A percentile compares a stretch with the other conserved stretches of the same genome.
Evolutionary conservation across 208 protist genomes (phyloP).

Genomic region (Porcisia hertigi): DNA sequence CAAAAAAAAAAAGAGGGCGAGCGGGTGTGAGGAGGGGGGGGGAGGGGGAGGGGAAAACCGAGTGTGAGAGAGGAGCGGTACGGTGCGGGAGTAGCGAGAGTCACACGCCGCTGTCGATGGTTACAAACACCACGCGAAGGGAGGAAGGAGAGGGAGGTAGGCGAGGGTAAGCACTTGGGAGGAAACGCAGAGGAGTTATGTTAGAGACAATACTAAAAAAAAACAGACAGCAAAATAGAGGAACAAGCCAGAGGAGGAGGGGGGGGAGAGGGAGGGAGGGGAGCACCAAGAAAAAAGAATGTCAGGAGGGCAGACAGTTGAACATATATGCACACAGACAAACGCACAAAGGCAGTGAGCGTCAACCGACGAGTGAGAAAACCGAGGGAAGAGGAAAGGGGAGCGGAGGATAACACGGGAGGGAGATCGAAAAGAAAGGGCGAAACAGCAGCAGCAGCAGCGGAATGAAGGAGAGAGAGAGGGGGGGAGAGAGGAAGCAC

Average conservation of each 20-base stretch:
- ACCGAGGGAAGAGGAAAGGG: not conserved
- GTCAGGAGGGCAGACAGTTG: not conserved
- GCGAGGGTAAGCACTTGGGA: too few relatives aligned
- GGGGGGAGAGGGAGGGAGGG: not conserved
- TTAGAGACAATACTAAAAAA: not conserved
- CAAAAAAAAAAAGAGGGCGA: too few relatives aligned
- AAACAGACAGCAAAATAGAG: not conserved
- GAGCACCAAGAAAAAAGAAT: not conserved
- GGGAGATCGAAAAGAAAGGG: not conserved
- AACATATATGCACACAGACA: not conserved
- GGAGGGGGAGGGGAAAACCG: too few relatives aligned
- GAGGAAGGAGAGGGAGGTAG: too few relatives aligned
- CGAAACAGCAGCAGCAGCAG: slow-evolving; percentile 6
- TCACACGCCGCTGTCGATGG: too few relatives aligned
- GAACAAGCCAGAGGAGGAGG: not conserved
- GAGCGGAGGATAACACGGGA: not conserved
- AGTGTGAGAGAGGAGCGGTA: too few relatives aligned
- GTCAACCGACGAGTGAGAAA: too few relatives aligned
- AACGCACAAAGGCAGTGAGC: not conserved
- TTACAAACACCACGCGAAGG: too few relatives aligned
- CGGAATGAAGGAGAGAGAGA: not conserved
- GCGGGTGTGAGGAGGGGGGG: too few relatives aligned
- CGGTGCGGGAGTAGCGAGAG: too few relatives aligned
- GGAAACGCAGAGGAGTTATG: not conserved
- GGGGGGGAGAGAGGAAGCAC: not conserved